Evolutionary conservation across 805 yeast species (phyloP), one percentile per base, ranked within the genome.

Genomic region (Candida methanosorbosa): DNA sequence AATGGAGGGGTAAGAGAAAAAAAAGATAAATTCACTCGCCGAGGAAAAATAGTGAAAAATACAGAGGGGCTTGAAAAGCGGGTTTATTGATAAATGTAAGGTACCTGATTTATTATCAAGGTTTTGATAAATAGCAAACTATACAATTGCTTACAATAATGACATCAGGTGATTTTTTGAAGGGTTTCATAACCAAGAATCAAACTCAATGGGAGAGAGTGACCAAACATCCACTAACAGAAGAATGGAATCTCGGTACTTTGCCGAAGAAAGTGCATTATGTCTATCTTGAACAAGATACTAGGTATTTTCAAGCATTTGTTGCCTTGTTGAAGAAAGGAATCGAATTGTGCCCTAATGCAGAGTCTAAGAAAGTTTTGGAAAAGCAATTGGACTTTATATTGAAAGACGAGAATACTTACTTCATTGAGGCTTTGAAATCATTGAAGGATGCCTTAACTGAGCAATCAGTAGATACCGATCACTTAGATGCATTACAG

Each of bases 341-440:
- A 2, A 53, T 73, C 15, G 32, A 29, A 4, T 12, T 29, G 6
- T 59, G 71, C 2, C 36, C 54, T 26, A 51, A 60, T 20, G 45
- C 57, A 1, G 38, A 51, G 3, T 42, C 72, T 0, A 53, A 63
- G n/a, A 50, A 70, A 18, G 48, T 50, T 0, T 40, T 73, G 19
- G 68, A 71, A 2, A 68, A 68, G 38, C 74, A 72, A 40, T 61
- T 72, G 38, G 78, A 77, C 2, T 68, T 70, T 40, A 53, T 73
- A 24, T 57, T 68, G 12, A 59, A 57, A 29, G 66, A 62, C 35
- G 78, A 72, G 42, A 69, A 70, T 44, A 60, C 61, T 30, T 72
- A 72, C 40, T 72, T 72, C 40, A 44, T 44, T 12, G 59, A 62
- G 26, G 55, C 58, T 18, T 39, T 56, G 27, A 40, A 48, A 11